phyloP scores from a whole-genome alignment of 1,284 basidiomycete species.

The Leucoagaricus sp. region DNA sequence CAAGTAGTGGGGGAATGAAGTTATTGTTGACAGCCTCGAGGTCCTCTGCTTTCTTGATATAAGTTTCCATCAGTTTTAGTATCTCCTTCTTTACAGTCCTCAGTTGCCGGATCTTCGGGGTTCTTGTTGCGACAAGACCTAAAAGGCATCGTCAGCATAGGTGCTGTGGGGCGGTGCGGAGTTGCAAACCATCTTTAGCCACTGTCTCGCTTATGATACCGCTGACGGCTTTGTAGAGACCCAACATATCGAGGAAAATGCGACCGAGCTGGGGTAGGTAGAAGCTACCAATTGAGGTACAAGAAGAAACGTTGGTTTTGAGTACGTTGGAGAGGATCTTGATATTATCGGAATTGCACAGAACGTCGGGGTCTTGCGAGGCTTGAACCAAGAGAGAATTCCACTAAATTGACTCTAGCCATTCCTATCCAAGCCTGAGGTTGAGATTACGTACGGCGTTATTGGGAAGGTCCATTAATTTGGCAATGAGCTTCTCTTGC shows the following conservation, averaged over 20 bases:
- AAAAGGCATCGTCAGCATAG: conserved; percentile 14
- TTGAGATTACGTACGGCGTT: conserved; percentile 70
- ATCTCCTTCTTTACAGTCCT: conserved; percentile 99
- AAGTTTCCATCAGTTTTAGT: conserved; percentile 95
- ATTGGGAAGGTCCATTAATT: conserved; percentile 97
- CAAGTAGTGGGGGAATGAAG: conserved; percentile 94
- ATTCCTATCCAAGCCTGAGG: background rate
- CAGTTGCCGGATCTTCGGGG: conserved; percentile 92
- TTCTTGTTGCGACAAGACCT: conserved; percentile 95
- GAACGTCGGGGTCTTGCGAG: conserved; percentile 89
- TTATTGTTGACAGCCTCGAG: conserved; percentile 89
- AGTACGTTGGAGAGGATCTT: conserved; percentile 97
- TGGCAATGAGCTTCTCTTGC: conserved; percentile 93
- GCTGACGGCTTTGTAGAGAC: conserved; percentile 96
- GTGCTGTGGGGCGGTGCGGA: background rate
- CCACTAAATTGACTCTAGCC: conserved; percentile 62
- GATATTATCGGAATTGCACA: conserved; percentile 92
- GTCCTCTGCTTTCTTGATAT: conserved; percentile 96
- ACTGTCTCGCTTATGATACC: conserved; percentile 97
- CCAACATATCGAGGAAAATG: conserved; percentile 98
- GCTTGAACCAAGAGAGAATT: conserved; percentile 98
- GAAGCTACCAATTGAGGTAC: conserved; percentile 95
- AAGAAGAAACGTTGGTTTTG: conserved; percentile 98
- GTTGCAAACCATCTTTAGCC: conserved; percentile 71
- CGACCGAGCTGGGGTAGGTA: conserved; percentile 96